Evolutionary conservation across 2,329 filamentous ascomycete species (phyloP), one percentile per base, ranked within the genome.

Genomic region (Rhynchosporium graminicola): DNA sequence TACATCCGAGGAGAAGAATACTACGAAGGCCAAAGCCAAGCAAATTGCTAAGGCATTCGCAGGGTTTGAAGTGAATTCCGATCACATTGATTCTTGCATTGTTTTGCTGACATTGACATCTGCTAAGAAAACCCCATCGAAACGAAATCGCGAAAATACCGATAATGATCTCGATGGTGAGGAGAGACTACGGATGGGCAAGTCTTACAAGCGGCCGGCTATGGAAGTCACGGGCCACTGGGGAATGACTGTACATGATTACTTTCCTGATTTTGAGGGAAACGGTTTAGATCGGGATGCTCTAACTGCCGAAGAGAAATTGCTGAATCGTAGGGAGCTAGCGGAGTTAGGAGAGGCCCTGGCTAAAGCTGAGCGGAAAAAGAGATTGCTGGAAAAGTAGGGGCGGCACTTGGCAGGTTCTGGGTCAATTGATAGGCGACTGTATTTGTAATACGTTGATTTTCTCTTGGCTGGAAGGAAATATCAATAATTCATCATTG

Each of bases 121-220:
- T 15, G 15, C 13, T 12, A 20, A 60, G 52, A 54, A 43, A 58
- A 36, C 8, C 2, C 50, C 50, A 15, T 61, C 6, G 42, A 67
- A 66, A 47, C 65, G 62, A 40, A 57, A 59, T 42, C 55, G 61
- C 20, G 33, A 52, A 5, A 51, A 63, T 20, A 33, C 46, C 4
- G 57, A 55, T n/a, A 51, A 63, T 15, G 64, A 69, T 26, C 56
- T 69, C 1, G 68, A 70, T 15, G 68, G 69, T 42, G 69, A 69
- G 57, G 69, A 68, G 8, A 63, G 63, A 42, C 45, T 66, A 9
- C 59, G 62, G 26, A 56, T 63, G 9, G 60, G 64, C 15, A 59
- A 62, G n/a, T 45, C 15, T 26, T 36, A 64, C 43, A 60, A 57
- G 5, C 45, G 56, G 3, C 31, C 54, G 29, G 43, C 15, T 12